A percentile compares a stretch with the other conserved stretches of the same genome.
These are phyloP conservation scores for Backusella westeae DNA, from an alignment of 192 early-diverging fungal genomes.

Conservation along the genomic window DNA sequence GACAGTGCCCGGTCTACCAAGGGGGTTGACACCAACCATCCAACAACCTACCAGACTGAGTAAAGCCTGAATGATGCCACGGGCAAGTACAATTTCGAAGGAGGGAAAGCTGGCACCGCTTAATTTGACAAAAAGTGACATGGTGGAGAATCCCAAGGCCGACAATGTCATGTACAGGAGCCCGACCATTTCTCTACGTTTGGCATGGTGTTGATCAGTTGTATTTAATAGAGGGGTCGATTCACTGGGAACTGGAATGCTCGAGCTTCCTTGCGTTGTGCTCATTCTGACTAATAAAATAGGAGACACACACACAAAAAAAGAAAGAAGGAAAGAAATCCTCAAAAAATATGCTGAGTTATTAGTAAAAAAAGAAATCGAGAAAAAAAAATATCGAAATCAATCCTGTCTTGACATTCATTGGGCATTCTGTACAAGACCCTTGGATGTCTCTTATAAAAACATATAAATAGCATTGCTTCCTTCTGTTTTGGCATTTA, in stretches of 20 bases:
- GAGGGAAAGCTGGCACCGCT: conserved; percentile 56
- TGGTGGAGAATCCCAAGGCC: conserved; percentile 67
- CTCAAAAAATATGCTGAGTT: too few species aligned
- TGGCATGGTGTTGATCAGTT: neutral
- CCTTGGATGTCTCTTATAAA: too few species aligned
- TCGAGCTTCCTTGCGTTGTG: neutral
- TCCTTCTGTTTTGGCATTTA: too few species aligned
- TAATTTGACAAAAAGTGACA: conserved; percentile 73
- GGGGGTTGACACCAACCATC: conserved; percentile 47
- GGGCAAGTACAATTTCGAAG: conserved; percentile 70
- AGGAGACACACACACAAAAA: too few species aligned
- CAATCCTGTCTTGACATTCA: too few species aligned
- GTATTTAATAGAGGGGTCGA: conserved; percentile 2
- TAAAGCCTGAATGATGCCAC: conserved; percentile 63
- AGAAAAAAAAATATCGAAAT: too few species aligned
- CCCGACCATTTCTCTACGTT: conserved; percentile 41
- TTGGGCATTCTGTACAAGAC: too few species aligned
- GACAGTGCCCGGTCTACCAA: conserved; percentile 46
- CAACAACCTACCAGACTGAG: conserved; percentile 57
- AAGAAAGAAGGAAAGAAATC: too few species aligned
- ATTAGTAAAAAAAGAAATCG: too few species aligned
- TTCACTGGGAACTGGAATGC: conserved; percentile 7
- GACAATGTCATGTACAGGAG: conserved; percentile 64
- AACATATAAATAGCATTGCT: too few species aligned
- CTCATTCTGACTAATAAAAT: neutral